Percentiles rank a stretch among this genome's conserved stretches.
Conservation (phyloP, 352 stramenopile species). For the Globisporangium spinosum region DNA sequence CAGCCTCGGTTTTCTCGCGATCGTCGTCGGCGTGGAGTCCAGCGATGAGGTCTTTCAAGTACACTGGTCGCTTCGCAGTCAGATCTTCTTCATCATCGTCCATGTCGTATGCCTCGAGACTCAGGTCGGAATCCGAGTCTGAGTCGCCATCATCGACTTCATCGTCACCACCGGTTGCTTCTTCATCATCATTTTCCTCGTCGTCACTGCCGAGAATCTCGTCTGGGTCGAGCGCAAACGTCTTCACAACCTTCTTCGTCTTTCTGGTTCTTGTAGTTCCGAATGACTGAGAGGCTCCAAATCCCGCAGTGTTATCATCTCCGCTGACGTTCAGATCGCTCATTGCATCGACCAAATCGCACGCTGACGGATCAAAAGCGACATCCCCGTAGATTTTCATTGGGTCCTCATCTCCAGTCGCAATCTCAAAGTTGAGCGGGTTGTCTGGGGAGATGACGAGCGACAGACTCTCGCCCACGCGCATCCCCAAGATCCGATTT, state of each 20-base stretch:
- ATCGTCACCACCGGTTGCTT: constrained; percentile 6
- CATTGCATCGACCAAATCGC: constrained; percentile 18
- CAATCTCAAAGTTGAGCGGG: constrained; percentile 57
- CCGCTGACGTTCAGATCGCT: neutral
- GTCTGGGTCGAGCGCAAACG: constrained; percentile 51
- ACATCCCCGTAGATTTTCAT: constrained; percentile 32
- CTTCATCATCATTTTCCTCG: constrained; percentile 27
- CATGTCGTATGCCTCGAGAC: constrained; percentile 62
- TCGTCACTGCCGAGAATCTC: constrained; percentile 41
- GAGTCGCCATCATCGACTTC: constrained; percentile 24
- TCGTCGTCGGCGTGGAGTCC: constrained; percentile 54
- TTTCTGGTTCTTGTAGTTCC: constrained; percentile 1
- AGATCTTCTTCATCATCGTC: constrained; percentile 70
- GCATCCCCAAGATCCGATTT: constrained; percentile 61
- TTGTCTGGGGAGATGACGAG: constrained; percentile 56
- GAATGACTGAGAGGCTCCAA: neutral
- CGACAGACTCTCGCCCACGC: constrained; percentile 64
- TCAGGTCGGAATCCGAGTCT: constrained; percentile 65
- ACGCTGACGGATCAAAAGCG: constrained; percentile 21
- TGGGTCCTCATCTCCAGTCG: constrained; percentile 28
- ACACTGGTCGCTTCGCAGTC: constrained; percentile 47
- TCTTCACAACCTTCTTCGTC: constrained; percentile 2
- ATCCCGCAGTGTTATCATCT: neutral
- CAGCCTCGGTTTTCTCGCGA: constrained; percentile 48
- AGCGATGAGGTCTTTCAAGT: constrained; percentile 66